phyloP scores from a whole-genome alignment of 2,329 filamentous ascomycete species.

The Penicillium oxalicum region DNA sequence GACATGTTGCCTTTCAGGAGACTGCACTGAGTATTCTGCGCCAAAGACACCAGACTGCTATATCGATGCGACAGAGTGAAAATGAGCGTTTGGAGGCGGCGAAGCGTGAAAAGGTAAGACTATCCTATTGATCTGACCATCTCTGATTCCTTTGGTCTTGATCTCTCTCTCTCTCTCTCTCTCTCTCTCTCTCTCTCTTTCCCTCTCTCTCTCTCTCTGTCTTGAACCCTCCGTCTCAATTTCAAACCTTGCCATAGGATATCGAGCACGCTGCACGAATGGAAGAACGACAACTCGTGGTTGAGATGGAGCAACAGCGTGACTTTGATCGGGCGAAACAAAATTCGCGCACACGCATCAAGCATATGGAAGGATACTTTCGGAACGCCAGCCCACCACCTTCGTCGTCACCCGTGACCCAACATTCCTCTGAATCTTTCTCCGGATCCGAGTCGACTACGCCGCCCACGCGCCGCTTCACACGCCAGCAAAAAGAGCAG shows the following conservation, averaged over 20 bases:
- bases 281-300: slow-evolving; percentile 40
- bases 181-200: too few relatives aligned
- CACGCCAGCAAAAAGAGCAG: slow-evolving; percentile 39
- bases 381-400: slow-evolving; percentile 35
- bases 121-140: neutral
- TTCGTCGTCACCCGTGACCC: slow-evolving; percentile 16
- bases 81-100: slow-evolving; percentile 31
- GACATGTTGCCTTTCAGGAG: slow-evolving; percentile 33
- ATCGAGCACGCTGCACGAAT: slow-evolving; percentile 29
- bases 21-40: slow-evolving; percentile 26
- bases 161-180: too few relatives aligned
- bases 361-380: slow-evolving; percentile 45
- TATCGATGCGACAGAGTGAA: slow-evolving; percentile 25
- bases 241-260: slow-evolving; percentile 26
- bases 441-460: slow-evolving; percentile 16
- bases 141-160: too few relatives aligned
- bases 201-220: too few relatives aligned
- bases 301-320: slow-evolving; percentile 41
- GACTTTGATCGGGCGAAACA: slow-evolving; percentile 42
- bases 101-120: slow-evolving; percentile 35
- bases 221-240: neutral
- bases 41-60: slow-evolving; percentile 24
- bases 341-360: slow-evolving; percentile 40
- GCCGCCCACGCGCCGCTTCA: slow-evolving; percentile 31
- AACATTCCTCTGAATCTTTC: slow-evolving; percentile 17